Evolutionary conservation across 163 green algal genomes (phyloP), one percentile per base, ranked within the genome.

Genomic region (Coccomyxa subellipsoidea): DNA sequence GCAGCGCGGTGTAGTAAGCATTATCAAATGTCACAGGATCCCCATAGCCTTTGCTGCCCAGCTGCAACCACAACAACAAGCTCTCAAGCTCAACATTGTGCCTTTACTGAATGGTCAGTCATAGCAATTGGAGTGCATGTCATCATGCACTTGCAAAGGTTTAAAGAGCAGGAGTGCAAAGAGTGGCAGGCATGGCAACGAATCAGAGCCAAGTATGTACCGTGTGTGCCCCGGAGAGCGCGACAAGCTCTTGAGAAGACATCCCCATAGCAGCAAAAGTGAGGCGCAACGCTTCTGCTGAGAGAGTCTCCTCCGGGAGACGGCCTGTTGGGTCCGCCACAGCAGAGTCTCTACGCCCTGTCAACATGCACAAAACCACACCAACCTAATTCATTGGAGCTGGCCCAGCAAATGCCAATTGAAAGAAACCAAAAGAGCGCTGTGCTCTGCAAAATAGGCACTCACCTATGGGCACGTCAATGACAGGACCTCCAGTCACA

Each of bases 1-100:
- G 87, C 76, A 98, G 89, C 7, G 87, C 87, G 53, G 82, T 93
- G 88, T 93, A 99, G 89, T 99, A 99, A 0, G 83, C 84, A 82
- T 97, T 98, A 89, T 98, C 94, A 91, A 99, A 99, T 18, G 87
- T 93, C 12, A 92, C 59, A 23, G 95, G 90, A 76, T 96, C 93
- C 3, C 82, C 82, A 78, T 83, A 86, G 6, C 82, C 82, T 69
- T 86, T 86, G 53, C 70, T 83, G 29, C 82, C 82, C 31, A 86
- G 71, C 82, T 86, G 78, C 78, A 86, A 12, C 27, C 21, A 39
- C 18, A 29, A 54, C 15, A 6, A 47, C 72, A 54, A 34, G 31
- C 31, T 31, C 40, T 54, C n/a, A n/a, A n/a, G n/a, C n/a, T n/a
- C n/a, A n/a, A n/a, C n/a, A n/a, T n/a, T n/a, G n/a, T n/a, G n/a